phyloP scores from a whole-genome alignment of 1,284 basidiomycete genomes.

The Sanghuangporus weigelae region DNA sequence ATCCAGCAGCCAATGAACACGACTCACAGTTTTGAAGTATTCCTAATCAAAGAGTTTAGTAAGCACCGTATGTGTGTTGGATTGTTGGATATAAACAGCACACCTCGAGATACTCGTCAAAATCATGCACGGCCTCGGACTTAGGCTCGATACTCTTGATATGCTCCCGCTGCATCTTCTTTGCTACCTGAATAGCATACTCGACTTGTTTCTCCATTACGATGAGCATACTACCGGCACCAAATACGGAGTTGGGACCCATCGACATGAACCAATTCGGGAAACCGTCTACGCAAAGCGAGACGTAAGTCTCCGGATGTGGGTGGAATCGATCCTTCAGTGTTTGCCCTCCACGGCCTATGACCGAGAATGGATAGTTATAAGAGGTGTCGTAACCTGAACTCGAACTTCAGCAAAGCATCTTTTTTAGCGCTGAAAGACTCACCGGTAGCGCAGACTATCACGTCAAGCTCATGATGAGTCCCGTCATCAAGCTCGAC shows the following conservation, averaged over 20 bases:
- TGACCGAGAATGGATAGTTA: constrained; percentile 44
- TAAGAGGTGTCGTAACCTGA: constrained; percentile 50
- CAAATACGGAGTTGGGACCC: constrained; percentile 48
- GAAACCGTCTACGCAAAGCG: constrained; percentile 52
- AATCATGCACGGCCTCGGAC: constrained; percentile 50
- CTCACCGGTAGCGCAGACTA: constrained; percentile 52
- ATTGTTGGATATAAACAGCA: neutral
- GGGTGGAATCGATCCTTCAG: constrained; percentile 47
- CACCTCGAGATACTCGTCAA: constrained; percentile 50
- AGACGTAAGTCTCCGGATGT: constrained; percentile 50
- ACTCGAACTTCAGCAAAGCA: neutral
- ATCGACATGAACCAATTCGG: constrained; percentile 55
- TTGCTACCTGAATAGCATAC: constrained; percentile 44
- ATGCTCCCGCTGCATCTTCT: constrained; percentile 54
- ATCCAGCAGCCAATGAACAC: neutral
- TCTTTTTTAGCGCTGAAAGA: no score
- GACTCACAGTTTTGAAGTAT: constrained; percentile 44
- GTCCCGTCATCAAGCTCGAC: constrained; percentile 54
- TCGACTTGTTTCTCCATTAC: constrained; percentile 51
- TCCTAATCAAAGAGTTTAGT: constrained; percentile 13
- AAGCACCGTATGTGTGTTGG: neutral
- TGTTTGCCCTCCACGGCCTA: constrained; percentile 43
- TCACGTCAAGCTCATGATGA: constrained; percentile 49
- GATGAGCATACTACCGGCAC: constrained; percentile 45
- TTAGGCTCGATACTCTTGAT: constrained; percentile 55